A percentile compares a stretch with the other conserved stretches of the same genome.
phyloP scores from a whole-genome alignment of 306 rosid genomes.

The Casuarina equisetifolia region DNA sequence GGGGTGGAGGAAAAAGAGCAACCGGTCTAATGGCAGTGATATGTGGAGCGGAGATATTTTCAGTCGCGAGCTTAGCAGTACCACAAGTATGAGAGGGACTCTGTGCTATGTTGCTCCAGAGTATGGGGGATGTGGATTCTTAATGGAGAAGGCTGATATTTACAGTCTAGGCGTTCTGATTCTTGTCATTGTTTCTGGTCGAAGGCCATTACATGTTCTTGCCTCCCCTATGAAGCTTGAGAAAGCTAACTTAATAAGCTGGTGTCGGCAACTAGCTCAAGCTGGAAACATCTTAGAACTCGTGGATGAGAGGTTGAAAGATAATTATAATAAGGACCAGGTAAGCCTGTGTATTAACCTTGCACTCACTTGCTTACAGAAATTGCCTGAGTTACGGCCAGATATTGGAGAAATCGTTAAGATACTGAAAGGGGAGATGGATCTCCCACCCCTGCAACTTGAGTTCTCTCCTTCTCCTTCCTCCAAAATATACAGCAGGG shows the following conservation, averaged over 20 bases:
- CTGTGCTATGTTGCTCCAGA: slow-evolving; percentile 92
- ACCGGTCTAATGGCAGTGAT: slow-evolving; percentile 63
- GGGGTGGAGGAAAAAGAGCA: slow-evolving; percentile 77
- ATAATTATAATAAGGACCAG: slow-evolving; percentile 70
- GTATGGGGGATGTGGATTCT: slow-evolving; percentile 77
- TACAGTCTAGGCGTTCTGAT: slow-evolving; percentile 91
- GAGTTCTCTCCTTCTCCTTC: slow-evolving; percentile 95
- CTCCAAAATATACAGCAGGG: slow-evolving; percentile 64
- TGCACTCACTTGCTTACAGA: slow-evolving; percentile 78
- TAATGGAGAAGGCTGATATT: slow-evolving; percentile 88
- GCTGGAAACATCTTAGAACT: slow-evolving; percentile 76
- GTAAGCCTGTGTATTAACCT: slow-evolving; percentile 80
- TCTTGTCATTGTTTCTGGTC: slow-evolving; percentile 88
- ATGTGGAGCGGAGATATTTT: slow-evolving; percentile 87
- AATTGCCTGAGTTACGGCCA: slow-evolving; percentile 83
- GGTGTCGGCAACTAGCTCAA: slow-evolving; percentile 90
- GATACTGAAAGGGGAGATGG: slow-evolving; percentile 88
- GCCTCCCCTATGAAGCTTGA: slow-evolving; percentile 98
- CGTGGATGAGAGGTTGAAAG: slow-evolving; percentile 75
- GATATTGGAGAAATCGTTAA: slow-evolving; percentile 82
- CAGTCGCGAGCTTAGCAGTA: slow-evolving; percentile 96
- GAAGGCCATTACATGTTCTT: slow-evolving; percentile 85
- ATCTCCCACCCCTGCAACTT: slow-evolving; percentile 69
- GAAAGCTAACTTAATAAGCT: slow-evolving; percentile 86
- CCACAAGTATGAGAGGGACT: slow-evolving; percentile 97